Evolutionary conservation across 306 rosid genomes (phyloP).

Genomic region (Luffa aegyptiaca): DNA sequence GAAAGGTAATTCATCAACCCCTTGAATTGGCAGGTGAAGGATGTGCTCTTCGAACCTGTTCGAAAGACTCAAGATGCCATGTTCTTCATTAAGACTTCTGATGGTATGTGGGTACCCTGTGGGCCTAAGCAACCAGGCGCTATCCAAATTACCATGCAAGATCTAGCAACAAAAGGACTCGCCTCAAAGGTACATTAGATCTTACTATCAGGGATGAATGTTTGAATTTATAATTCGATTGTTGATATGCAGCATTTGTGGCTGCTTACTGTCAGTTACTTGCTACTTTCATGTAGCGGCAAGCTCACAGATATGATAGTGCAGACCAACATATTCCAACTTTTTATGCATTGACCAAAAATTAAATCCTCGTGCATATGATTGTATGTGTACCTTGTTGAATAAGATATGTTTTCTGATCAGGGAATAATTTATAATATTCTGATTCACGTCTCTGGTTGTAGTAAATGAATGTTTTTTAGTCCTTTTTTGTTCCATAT

Average conservation of each 20-base stretch:
- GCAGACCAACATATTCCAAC: background rate
- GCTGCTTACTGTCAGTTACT: background rate
- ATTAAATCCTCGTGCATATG: background rate
- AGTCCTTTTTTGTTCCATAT: background rate
- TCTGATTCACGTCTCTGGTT: background rate
- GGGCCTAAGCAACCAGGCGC: slow-evolving; percentile 75
- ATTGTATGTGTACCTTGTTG: background rate
- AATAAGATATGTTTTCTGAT: background rate
- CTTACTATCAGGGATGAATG: background rate
- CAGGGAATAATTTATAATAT: background rate
- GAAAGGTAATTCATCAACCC: background rate
- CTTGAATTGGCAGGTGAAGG: slow-evolving; percentile 62
- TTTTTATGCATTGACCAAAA: background rate
- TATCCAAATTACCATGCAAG: slow-evolving; percentile 69
- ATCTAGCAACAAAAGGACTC: slow-evolving; percentile 62
- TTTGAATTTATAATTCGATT: background rate
- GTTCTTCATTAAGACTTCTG: slow-evolving; percentile 56
- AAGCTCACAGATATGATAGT: background rate
- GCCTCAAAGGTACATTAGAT: slow-evolving; percentile 62
- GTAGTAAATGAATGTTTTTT: background rate
- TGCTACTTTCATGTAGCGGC: background rate
- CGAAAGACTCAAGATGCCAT: slow-evolving; percentile 99
- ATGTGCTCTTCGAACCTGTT: slow-evolving; percentile 96
- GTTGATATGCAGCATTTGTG: background rate
- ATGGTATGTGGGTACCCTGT: slow-evolving; percentile 74